Percentiles rank a stretch among this genome's conserved stretches.
These are phyloP conservation scores for Prunus salicina DNA, from an alignment of 306 rosid genomes.

Conservation along the genomic window DNA sequence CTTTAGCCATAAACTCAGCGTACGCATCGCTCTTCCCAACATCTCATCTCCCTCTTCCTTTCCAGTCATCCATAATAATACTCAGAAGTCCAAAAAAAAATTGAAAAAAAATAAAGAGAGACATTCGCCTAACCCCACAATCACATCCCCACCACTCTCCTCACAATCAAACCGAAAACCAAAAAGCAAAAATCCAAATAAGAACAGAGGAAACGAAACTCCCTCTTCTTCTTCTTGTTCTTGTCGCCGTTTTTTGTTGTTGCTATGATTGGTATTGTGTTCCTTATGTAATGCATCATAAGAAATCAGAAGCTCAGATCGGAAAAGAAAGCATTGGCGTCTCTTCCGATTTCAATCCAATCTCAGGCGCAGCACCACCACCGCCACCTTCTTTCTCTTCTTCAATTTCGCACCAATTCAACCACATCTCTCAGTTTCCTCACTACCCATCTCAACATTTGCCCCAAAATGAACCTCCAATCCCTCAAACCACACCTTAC, in stretches of 20 bases:
- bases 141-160: background rate
- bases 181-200: background rate
- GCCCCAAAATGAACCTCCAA: slow-evolving; percentile 27
- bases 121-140: slow-evolving; percentile 5
- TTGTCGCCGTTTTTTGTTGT: background rate
- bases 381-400: slow-evolving; percentile 6
- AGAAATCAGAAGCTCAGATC: slow-evolving; percentile 98
- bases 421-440: slow-evolving; percentile 17
- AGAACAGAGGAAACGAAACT: background rate
- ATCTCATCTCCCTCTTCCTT: background rate
- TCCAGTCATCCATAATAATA: background rate
- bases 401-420: slow-evolving; percentile 27
- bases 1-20: slow-evolving; percentile 1
- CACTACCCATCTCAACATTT: slow-evolving; percentile 11
- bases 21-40: slow-evolving; percentile 4
- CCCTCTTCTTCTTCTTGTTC: background rate
- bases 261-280: background rate
- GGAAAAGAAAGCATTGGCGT: slow-evolving; percentile 99
- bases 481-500: slow-evolving; percentile 51
- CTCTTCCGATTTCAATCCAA: slow-evolving; percentile 98
- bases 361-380: slow-evolving; percentile 31
- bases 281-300: slow-evolving; percentile 88
- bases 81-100: background rate
- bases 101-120: background rate
- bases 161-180: background rate